These are phyloP conservation scores for Aeminium ludgeri DNA, from an alignment of 495 filamentous ascomycete species.

Conservation along the genomic window DNA sequence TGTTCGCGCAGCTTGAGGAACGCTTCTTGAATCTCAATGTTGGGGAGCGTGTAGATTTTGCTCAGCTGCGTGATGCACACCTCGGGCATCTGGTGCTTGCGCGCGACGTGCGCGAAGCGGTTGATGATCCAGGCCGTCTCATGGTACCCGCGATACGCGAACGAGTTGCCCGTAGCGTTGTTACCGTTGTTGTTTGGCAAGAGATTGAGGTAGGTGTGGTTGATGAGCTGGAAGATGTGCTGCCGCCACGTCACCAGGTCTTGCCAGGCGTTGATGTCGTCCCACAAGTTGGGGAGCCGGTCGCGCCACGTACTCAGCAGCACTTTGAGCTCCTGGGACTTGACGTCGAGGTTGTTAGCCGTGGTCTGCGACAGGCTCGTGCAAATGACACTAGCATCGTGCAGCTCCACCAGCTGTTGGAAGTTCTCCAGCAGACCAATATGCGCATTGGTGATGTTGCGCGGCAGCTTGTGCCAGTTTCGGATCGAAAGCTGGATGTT, in stretches of 20 bases:
- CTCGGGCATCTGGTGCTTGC: conserved; percentile 91
- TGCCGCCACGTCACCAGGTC: conserved; percentile 97
- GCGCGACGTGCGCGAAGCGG: conserved; percentile 89
- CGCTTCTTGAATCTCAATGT: conserved; percentile 98
- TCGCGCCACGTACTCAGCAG: conserved; percentile 92
- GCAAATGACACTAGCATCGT: conserved; percentile 93
- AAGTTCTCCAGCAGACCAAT: conserved; percentile 93
- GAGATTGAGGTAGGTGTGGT: conserved; percentile 74
- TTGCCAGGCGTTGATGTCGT: conserved; percentile 98
- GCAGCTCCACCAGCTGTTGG: conserved; percentile 94
- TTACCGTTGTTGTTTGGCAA: conserved; percentile 64
- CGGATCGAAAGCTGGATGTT: conserved; percentile 89
- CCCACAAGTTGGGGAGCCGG: conserved; percentile 91
- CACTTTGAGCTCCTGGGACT: conserved; percentile 89
- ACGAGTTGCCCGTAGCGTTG: conserved; percentile 59
- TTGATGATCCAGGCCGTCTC: conserved; percentile 99
- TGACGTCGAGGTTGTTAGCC: conserved; percentile 69
- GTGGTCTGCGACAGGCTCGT: conserved; percentile 72
- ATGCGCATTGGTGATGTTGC: conserved; percentile 85
- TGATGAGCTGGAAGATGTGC: conserved; percentile 96
- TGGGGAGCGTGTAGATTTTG: conserved; percentile 94
- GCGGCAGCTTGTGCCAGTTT: conserved; percentile 94
- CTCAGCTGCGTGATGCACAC: conserved; percentile 94
- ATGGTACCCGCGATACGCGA: conserved; percentile 91
- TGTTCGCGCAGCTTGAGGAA: conserved; percentile 96